phyloP scores from a whole-genome alignment of 176 grass and related monocot genomes.

The Bolboschoenus planiculmis region DNA sequence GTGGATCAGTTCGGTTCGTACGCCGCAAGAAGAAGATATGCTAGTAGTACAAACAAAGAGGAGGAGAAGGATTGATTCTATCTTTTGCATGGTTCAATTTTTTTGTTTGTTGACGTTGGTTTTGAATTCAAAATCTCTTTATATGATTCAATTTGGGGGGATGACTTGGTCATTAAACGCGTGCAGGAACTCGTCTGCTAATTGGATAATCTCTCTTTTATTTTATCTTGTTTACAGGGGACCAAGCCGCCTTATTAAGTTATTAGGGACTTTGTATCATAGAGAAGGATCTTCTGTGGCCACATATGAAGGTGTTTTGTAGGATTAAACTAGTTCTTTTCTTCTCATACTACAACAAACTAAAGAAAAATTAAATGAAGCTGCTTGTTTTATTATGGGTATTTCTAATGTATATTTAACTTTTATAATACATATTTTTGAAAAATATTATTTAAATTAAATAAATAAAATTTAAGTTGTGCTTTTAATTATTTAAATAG shows the following conservation, averaged over 20 bases:
- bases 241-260: neutral
- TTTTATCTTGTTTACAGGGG: neutral
- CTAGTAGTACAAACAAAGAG: neutral
- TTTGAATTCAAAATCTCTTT: neutral
- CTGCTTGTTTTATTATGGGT: too few species aligned
- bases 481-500: too few species aligned
- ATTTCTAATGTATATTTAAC: too few species aligned
- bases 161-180: neutral
- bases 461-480: too few species aligned
- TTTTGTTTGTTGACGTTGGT: neutral
- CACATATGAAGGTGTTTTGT: neutral
- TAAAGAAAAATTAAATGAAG: too few species aligned
- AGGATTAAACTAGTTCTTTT: neutral
- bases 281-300: neutral
- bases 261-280: neutral
- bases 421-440: too few species aligned
- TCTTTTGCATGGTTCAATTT: neutral
- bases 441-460: too few species aligned
- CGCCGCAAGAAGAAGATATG: neutral
- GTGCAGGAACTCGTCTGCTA: constrained; percentile 4
- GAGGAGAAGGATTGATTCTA: constrained; percentile 1
- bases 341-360: neutral
- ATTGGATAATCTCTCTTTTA: neutral
- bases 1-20: constrained; percentile 17
- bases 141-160: neutral